A percentile compares a stretch with the other conserved stretches of the same genome.
Conservation (phyloP, 352 stramenopile genomes). For the Phytophthora aleatoria region DNA sequence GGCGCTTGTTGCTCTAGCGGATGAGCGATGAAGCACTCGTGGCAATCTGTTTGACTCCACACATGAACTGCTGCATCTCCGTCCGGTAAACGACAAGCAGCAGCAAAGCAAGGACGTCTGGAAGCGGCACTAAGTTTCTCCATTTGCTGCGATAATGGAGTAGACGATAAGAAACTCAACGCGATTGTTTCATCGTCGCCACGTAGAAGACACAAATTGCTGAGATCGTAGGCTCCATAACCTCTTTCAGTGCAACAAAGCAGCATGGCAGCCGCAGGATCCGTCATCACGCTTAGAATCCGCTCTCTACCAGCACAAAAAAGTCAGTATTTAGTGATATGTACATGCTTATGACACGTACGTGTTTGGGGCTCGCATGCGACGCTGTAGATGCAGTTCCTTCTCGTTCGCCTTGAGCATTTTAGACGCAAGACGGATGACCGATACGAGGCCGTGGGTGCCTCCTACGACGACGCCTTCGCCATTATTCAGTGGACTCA, state of each 20-base stretch:
- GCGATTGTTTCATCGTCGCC: slow-evolving; percentile 65
- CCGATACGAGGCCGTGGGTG: slow-evolving; percentile 59
- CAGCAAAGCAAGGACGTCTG: slow-evolving; percentile 53
- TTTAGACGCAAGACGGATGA: slow-evolving; percentile 60
- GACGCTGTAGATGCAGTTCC: slow-evolving; percentile 70
- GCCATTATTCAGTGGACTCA: slow-evolving; percentile 50
- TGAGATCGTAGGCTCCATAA: slow-evolving; percentile 77
- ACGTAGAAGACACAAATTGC: slow-evolving; percentile 67
- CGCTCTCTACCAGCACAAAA: slow-evolving; percentile 36
- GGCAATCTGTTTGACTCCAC: slow-evolving; percentile 61
- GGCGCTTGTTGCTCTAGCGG: slow-evolving; percentile 48
- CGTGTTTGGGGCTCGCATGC: slow-evolving; percentile 57
- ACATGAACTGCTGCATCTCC: slow-evolving; percentile 58
- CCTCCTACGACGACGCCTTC: slow-evolving; percentile 66
- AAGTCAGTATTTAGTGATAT: not conserved
- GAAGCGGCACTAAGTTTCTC: slow-evolving; percentile 48
- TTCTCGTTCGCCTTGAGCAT: slow-evolving; percentile 62
- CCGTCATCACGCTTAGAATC: slow-evolving; percentile 50
- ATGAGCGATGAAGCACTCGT: slow-evolving; percentile 67
- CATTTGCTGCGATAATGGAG: slow-evolving; percentile 48
- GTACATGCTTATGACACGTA: slow-evolving; percentile 25
- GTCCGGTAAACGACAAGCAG: slow-evolving; percentile 40
- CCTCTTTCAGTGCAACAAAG: slow-evolving; percentile 63
- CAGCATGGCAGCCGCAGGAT: slow-evolving; percentile 53
- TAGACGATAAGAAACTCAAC: slow-evolving; percentile 49